Conservation (phyloP, 371 early-diverging fungal genomes). For the Apophysomyces elegans region DNA sequence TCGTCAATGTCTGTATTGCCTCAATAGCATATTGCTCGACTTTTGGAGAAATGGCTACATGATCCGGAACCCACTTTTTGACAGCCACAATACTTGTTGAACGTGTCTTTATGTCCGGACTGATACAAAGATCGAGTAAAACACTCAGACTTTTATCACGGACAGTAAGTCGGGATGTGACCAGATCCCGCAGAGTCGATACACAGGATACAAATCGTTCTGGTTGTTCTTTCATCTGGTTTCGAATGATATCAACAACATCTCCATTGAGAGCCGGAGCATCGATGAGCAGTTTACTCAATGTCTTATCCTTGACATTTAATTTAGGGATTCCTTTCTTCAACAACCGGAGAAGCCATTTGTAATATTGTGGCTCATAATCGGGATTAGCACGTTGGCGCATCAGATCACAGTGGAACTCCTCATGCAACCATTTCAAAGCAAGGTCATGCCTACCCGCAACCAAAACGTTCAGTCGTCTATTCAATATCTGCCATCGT, state of each 20-base stretch:
- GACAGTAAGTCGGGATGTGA: conserved; percentile 31
- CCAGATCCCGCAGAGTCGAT: conserved; percentile 42
- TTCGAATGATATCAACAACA: conserved; percentile 31
- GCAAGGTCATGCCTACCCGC: conserved; percentile 43
- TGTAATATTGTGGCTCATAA: conserved; percentile 35
- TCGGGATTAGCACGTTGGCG: conserved; percentile 11
- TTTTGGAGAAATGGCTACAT: conserved; percentile 43
- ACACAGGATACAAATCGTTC: conserved; percentile 47
- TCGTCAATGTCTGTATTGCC: conserved; percentile 42
- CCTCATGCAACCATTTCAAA: conserved; percentile 50
- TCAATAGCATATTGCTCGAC: conserved; percentile 59
- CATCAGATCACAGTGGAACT: conserved; percentile 33
- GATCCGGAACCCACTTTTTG: conserved; percentile 66
- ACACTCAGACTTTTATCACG: conserved; percentile 40
- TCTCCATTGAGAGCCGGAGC: conserved; percentile 44
- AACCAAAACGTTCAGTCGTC: neutral
- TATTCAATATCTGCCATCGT: neutral
- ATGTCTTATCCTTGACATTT: conserved; percentile 43
- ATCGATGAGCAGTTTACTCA: conserved; percentile 44
- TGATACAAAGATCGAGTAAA: conserved; percentile 38
- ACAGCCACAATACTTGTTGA: conserved; percentile 62
- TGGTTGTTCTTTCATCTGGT: conserved; percentile 37
- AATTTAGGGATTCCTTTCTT: conserved; percentile 35
- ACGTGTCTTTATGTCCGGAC: conserved; percentile 46
- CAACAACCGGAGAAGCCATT: conserved; percentile 41